phyloP scores from a whole-genome alignment of 1,139 yeast species.

The Kurtzmaniella quercitrusa region DNA sequence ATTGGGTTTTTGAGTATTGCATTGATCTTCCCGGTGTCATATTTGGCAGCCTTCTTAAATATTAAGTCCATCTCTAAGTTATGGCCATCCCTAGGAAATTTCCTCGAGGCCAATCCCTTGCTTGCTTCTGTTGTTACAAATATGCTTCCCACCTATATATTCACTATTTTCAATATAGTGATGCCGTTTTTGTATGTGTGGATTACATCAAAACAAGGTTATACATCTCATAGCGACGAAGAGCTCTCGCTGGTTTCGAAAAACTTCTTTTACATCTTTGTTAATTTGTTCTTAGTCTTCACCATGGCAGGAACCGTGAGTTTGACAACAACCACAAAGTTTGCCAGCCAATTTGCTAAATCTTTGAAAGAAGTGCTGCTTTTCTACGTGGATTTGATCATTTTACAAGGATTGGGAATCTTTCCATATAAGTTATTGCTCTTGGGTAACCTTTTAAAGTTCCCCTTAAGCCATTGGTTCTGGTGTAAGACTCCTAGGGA shows the following conservation, averaged over 20 bases:
- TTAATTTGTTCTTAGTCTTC: constrained; percentile 79
- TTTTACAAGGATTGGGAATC: constrained; percentile 81
- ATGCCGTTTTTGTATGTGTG: constrained; percentile 75
- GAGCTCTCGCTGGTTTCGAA: constrained; percentile 75
- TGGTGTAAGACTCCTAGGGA: constrained; percentile 58
- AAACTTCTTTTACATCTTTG: constrained; percentile 80
- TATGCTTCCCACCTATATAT: constrained; percentile 69
- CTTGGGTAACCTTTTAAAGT: constrained; percentile 57
- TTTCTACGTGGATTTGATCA: constrained; percentile 77
- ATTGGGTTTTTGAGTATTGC: constrained; percentile 63
- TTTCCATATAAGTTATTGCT: constrained; percentile 71
- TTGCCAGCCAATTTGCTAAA: constrained; percentile 73
- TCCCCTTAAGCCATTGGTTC: constrained; percentile 51
- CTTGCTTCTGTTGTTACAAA: constrained; percentile 70
- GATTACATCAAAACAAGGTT: constrained; percentile 69
- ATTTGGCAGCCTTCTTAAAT: constrained; percentile 67
- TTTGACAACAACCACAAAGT: constrained; percentile 63
- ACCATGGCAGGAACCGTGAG: constrained; percentile 78
- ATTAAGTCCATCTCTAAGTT: constrained; percentile 62
- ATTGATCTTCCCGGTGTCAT: constrained; percentile 70
- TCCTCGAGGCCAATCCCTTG: constrained; percentile 53
- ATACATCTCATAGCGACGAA: constrained; percentile 73
- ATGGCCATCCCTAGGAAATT: constrained; percentile 70
- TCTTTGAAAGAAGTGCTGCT: constrained; percentile 66
- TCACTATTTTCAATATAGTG: constrained; percentile 66